Base-by-base conservation (phyloP, 192 early-diverging fungal species). In the Dissophora globulifera region DNA sequence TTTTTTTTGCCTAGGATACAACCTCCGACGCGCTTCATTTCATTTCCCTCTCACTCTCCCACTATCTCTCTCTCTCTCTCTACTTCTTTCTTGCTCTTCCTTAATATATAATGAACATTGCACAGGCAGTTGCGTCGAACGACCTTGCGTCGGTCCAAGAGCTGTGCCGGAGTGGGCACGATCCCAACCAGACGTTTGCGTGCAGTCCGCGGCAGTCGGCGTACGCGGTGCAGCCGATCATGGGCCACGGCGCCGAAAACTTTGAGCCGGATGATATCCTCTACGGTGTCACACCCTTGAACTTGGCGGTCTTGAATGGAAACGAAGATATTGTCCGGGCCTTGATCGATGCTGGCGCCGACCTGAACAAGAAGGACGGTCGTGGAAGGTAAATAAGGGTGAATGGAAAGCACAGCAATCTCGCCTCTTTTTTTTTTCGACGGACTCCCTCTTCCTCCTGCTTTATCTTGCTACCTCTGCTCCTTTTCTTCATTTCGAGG, bases 261-360 rank as follows among this genome's bases (percentile, higher is more conserved):
- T 57, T 58, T 69, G 47, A 72, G 49, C 50, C 64, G 43, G 57
- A 69, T 59, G 75, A 84, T 58, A 71, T 80, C 59, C 69, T 78
- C 15, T 84, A 84, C 63, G 59, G 67, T 6, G 78, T 83, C 23
- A 83, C 81, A 16, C 86, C 85, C 1, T 53, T 89, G n/a, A 84
- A 88, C 30, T 58, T 89, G 22, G 88, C 88, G 16, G 84, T 88
- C 11, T 55, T 89, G 33, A 79, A 81, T 33, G 88, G 88, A 5
- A 68, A 89, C 35, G 65, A 80, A 11, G 85, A 84, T 43, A 87
- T 88, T 72, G 88, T 89, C 4, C 40, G 83, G 1, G 52, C 82
- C 22, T 38, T 89, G 40, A 59, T 89, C 12, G 81, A 86, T 55
- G 78, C 82, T 17, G 88, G 88, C 1, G 88, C 88, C 19, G 79